These are phyloP conservation scores for Inga leiocalycina DNA, from an alignment of 306 rosid species.

Conservation along the genomic window DNA sequence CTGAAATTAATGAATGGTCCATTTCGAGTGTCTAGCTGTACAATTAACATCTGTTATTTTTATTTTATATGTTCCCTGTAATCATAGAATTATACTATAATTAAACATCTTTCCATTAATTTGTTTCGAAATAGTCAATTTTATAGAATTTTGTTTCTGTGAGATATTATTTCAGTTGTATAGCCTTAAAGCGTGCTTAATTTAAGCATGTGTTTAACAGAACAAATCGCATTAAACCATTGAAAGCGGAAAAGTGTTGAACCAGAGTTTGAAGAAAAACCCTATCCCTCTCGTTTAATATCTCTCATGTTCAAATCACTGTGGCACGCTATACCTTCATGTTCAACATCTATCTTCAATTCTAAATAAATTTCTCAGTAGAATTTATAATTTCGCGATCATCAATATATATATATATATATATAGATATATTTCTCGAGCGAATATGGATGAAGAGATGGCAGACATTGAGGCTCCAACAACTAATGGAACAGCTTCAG, in stretches of 20 bases:
- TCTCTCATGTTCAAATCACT: not conserved
- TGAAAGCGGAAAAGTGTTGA: not conserved
- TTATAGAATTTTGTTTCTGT: not conserved
- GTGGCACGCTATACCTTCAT: not conserved
- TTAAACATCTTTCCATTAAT: not conserved
- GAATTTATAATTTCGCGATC: conserved; percentile 5
- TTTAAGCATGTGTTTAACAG: not conserved
- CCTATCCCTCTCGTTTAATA: not conserved
- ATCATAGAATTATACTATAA: no score
- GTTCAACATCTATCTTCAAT: not conserved
- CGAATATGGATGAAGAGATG: conserved; percentile 33
- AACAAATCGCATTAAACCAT: not conserved
- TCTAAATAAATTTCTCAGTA: not conserved
- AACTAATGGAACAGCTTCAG: conserved; percentile 6
- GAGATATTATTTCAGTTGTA: no score
- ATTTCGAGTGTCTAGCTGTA: not conserved
- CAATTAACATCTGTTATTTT: no score
- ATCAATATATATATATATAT: not conserved
- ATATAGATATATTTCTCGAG: not conserved
- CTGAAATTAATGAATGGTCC: not conserved
- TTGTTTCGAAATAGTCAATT: not conserved
- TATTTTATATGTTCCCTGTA: not conserved
- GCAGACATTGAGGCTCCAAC: conserved; percentile 56
- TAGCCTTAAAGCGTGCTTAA: not conserved
- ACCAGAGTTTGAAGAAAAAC: not conserved